Percentiles rank a stretch among this genome's conserved stretches.
phyloP scores from a whole-genome alignment of 176 grass and related monocot genomes.

The Aegilops speltoides region DNA sequence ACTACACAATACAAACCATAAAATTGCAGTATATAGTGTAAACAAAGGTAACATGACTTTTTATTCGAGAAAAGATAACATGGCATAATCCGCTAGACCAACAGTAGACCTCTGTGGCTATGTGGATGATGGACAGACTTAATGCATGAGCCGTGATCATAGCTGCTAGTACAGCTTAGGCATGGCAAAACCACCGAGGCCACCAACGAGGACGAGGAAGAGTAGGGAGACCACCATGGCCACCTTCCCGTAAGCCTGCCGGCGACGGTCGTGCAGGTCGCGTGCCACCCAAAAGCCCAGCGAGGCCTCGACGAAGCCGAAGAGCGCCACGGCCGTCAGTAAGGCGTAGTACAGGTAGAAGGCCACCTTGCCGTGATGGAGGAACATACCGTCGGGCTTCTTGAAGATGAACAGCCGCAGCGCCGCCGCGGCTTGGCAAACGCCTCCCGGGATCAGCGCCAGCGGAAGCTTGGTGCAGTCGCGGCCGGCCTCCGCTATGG shows the following conservation, averaged over 20 bases:
- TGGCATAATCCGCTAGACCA: no score
- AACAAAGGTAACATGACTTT: no score
- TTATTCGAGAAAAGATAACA: no score
- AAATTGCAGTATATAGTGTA: no score
- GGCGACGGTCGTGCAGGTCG: neutral
- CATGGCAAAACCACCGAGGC: neutral
- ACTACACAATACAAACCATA: no score
- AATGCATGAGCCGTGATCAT: no score
- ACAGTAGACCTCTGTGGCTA: no score
- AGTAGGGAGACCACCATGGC: no score
- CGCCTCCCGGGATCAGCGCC: neutral
- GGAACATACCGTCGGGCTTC: neutral
- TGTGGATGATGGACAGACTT: no score
- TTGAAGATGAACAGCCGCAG: neutral
- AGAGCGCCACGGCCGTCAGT: neutral
- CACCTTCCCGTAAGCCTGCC: no score
- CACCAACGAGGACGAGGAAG: neutral
- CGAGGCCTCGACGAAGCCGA: neutral
- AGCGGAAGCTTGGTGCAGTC: neutral
- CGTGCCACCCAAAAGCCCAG: neutral
- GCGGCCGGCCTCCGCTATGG: neutral
- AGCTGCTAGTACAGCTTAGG: no score
- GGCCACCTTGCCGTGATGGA: neutral
- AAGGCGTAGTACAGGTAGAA: neutral
- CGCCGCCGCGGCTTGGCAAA: neutral